These are phyloP conservation scores for Fraxinus cuspidata DNA, from an alignment of 257 asterid species.

Conservation along the genomic window DNA sequence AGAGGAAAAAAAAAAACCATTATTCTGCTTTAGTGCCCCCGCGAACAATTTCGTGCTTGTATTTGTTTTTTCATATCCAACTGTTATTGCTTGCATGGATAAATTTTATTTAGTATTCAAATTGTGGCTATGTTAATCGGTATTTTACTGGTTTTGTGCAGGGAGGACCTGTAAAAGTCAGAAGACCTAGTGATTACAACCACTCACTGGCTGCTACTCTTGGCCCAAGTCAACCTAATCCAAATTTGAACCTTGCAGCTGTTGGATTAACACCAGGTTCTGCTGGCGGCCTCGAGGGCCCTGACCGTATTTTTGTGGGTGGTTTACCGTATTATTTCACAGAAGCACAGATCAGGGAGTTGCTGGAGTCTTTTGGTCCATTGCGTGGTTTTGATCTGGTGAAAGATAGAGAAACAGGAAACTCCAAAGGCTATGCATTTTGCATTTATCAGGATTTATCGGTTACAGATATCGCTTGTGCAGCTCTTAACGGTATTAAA, in stretches of 20 bases:
- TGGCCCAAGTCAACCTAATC: constrained; percentile 95
- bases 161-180: constrained; percentile 99
- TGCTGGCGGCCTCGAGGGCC: constrained; percentile 96
- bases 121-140: not conserved
- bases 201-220: constrained; percentile 96
- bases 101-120: not conserved
- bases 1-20: too few relatives aligned
- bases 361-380: constrained; percentile 94
- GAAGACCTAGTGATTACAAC: constrained; percentile 97
- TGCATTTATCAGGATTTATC: constrained; percentile 89
- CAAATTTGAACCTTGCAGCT: constrained; percentile 80
- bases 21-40: not conserved
- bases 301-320: constrained; percentile 93
- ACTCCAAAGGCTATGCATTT: constrained; percentile 98
- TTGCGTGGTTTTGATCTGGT: constrained; percentile 93
- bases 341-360: constrained; percentile 88
- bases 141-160: constrained; percentile 22
- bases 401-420: constrained; percentile 97
- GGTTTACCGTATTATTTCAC: constrained; percentile 95
- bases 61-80: not conserved
- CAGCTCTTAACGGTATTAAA: constrained; percentile 96
- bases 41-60: not conserved
- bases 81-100: not conserved
- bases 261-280: constrained; percentile 95
- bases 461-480: constrained; percentile 96